phyloP scores from a whole-genome alignment of 1,139 yeast species.

The Magnusiomyces clavatus region DNA sequence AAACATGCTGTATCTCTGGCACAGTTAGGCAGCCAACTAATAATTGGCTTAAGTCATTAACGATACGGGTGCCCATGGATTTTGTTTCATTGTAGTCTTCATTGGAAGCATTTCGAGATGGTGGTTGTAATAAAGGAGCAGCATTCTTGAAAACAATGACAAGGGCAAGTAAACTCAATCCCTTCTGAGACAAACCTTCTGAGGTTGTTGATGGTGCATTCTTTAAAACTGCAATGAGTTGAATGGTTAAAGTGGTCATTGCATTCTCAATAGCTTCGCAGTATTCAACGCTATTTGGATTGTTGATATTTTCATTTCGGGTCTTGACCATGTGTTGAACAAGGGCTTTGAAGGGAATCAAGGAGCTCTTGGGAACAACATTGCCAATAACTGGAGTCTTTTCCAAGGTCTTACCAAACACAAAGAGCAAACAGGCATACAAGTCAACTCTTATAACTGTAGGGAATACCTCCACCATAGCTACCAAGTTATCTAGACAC shows the following conservation, averaged over 20 bases:
- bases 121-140: slow-evolving; percentile 26
- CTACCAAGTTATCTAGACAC: slow-evolving; percentile 49
- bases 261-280: slow-evolving; percentile 34
- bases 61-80: slow-evolving; percentile 15
- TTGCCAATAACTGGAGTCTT: slow-evolving; percentile 26
- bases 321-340: slow-evolving; percentile 27
- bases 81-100: too few species aligned
- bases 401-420: slow-evolving; percentile 54
- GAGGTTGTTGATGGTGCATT: slow-evolving; percentile 23
- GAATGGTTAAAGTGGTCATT: slow-evolving; percentile 24
- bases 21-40: slow-evolving; percentile 33
- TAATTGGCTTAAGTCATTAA: slow-evolving; percentile 34
- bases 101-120: slow-evolving; percentile 24
- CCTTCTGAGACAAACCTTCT: slow-evolving; percentile 36
- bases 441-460: slow-evolving; percentile 61
- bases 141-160: slow-evolving; percentile 55
- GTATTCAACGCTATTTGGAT: slow-evolving; percentile 7
- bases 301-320: slow-evolving; percentile 13
- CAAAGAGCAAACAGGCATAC: slow-evolving; percentile 58
- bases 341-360: slow-evolving; percentile 29
- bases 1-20: slow-evolving; percentile 37
- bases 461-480: slow-evolving; percentile 59
- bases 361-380: slow-evolving; percentile 24
- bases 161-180: slow-evolving; percentile 47
- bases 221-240: slow-evolving; percentile 11